Percentiles rank a stretch among this genome's conserved stretches.
Evolutionary conservation across 2,329 filamentous ascomycete genomes (phyloP).

Genomic region (Penicillium aurantiogriseum): DNA sequence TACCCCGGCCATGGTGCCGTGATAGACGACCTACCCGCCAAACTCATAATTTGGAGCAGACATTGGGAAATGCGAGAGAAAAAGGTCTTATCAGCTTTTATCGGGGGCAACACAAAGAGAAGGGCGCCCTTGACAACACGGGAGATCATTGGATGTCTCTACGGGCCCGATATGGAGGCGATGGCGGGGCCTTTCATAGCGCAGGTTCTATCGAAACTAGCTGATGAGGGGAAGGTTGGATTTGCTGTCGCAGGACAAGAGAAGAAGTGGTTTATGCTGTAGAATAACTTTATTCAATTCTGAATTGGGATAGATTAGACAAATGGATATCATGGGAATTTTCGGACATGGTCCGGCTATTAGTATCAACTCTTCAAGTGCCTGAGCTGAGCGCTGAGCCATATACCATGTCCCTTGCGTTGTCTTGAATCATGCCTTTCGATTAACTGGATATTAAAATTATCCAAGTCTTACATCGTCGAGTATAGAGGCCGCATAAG

Average conservation of each 20-base stretch:
- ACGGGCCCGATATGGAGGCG: not conserved
- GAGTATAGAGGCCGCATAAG: not conserved
- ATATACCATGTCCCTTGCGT: not conserved
- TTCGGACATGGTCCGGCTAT: no score
- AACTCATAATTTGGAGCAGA: not conserved
- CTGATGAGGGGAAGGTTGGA: constrained; percentile 2
- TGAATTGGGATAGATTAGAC: not conserved
- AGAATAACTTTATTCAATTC: not conserved
- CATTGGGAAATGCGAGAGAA: constrained; percentile 7
- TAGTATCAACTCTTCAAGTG: not conserved
- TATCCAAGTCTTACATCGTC: not conserved
- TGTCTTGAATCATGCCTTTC: not conserved
- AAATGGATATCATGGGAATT: not conserved
- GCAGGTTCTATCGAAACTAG: constrained; percentile 5
- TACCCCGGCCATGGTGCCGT: constrained; percentile 7
- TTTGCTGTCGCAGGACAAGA: not conserved
- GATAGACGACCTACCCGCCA: constrained; percentile 6
- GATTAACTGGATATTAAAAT: not conserved
- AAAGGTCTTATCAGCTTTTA: not conserved
- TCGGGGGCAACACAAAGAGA: not conserved
- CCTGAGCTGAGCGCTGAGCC: no score
- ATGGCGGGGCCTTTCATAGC: constrained; percentile 1
- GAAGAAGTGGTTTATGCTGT: constrained; percentile 4
- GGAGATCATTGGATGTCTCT: not conserved
- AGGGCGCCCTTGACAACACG: not conserved